Base-by-base conservation (phyloP, 2,329 filamentous ascomycete genomes). In the Clathrospora elynae region DNA sequence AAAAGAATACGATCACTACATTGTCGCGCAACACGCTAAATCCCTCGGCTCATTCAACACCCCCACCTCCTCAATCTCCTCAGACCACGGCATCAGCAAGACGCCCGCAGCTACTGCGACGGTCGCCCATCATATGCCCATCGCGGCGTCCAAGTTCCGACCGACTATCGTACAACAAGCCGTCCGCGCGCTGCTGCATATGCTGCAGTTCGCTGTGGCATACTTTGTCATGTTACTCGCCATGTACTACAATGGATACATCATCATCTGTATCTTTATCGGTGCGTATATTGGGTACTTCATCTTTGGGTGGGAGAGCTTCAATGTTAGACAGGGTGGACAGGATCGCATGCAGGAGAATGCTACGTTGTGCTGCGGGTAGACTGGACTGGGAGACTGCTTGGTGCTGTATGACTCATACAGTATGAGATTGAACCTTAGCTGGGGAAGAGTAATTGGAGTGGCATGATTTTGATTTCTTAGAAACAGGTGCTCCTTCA, bases 151-250 rank as follows among this genome's bases (percentile, higher is more conserved):
- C 18, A 55, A 35, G 11, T 71, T 75, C 55, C 81, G 59, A 9
- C 86, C 87, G 0, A 86, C 72, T 16, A 14, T 87, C 1, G 53
- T 79, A n/a, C 84, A 93, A 66, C 88, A 92, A 61, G 73, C 78
- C 0, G 64, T 88, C 3, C 79, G 87, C 5, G 84, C 88, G 0
- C 54, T 85, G 5, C 65, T 93, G n/a, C 86, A 92, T 58, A 84
- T 84, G 75, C 41, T 82, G 2, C 86, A 89, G 59, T 91, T 93
- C 61, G 83, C 83, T 0, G 80, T 90, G 2, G 88, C 86, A 2
- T 95, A 92, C 66, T 84, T 92, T 58, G 70, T 92, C 58, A 92
- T 93, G 88, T 69, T 87, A 72, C 62, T 84, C 16, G 81, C 80
- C 3, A 84, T 85, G 81, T 84, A 84, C 56, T 84, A 79, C 65